Evolutionary conservation across 2,329 filamentous ascomycete genomes (phyloP).

Genomic region (Proliferodiscus dingleyae): DNA sequence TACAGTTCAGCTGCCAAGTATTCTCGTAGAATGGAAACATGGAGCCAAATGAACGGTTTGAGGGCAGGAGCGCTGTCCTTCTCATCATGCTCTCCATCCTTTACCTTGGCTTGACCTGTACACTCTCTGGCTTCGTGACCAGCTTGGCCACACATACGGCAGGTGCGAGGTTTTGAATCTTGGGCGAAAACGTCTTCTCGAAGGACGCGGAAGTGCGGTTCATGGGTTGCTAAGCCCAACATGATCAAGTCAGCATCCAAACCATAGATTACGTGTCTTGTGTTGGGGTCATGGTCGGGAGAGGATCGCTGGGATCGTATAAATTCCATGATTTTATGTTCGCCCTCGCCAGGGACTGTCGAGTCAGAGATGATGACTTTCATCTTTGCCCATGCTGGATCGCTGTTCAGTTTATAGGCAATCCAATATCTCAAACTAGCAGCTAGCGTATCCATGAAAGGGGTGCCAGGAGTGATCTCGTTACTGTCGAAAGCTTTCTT

Average conservation of each 20-base stretch:
- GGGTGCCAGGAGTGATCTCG: constrained; percentile 89
- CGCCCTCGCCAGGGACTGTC: constrained; percentile 93
- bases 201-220: constrained; percentile 92
- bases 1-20: constrained; percentile 88
- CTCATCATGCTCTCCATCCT: constrained; percentile 74
- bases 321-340: constrained; percentile 99
- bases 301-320: constrained; percentile 88
- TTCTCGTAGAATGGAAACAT: constrained; percentile 85
- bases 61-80: constrained; percentile 65
- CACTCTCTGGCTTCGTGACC: constrained; percentile 88
- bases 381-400: constrained; percentile 89
- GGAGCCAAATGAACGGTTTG: constrained; percentile 98
- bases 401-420: constrained; percentile 94
- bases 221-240: constrained; percentile 93
- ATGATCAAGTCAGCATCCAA: constrained; percentile 98
- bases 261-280: constrained; percentile 95
- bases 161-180: constrained; percentile 75
- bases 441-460: constrained; percentile 96
- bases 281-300: constrained; percentile 91
- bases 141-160: constrained; percentile 84
- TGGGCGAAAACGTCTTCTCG: constrained; percentile 96
- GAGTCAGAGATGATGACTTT: constrained; percentile 99
- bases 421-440: constrained; percentile 92
- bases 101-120: constrained; percentile 71
- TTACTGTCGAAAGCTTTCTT: constrained; percentile 92